phyloP scores from a whole-genome alignment of 2,329 filamentous ascomycete species.

The Sporothrix variecibatus region DNA sequence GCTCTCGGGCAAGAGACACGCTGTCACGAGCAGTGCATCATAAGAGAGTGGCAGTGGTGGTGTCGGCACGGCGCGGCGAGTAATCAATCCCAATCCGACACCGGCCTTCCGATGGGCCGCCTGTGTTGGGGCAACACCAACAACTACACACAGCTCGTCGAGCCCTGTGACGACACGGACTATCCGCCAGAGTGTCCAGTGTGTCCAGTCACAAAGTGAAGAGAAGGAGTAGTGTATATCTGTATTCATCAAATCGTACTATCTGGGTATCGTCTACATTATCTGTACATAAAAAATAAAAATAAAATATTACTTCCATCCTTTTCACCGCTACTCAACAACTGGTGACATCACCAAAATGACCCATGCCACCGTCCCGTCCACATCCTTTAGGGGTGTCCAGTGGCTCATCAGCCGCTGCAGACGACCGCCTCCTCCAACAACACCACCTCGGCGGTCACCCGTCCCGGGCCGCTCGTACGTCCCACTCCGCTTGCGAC shows the following conservation, averaged over 20 bases:
- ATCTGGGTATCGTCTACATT: conserved; percentile 4
- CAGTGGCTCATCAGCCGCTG: conserved; percentile 38
- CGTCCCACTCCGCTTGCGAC: conserved; percentile 17
- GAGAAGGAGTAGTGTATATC: background rate
- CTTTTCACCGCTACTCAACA: background rate
- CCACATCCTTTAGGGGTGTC: conserved; percentile 40
- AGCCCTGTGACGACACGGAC: conserved; percentile 20
- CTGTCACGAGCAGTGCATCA: conserved; percentile 11
- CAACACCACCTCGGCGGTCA: background rate
- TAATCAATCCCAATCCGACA: too few relatives aligned
- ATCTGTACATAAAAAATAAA: background rate
- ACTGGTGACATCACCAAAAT: conserved; percentile 38
- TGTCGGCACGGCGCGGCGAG: background rate
- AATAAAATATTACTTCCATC: background rate
- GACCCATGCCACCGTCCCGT: conserved; percentile 39
- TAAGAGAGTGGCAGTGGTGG: conserved; percentile 21
- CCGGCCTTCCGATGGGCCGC: conserved; percentile 1
- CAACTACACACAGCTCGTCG: conserved; percentile 11
- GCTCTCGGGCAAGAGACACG: background rate
- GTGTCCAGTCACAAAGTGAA: background rate
- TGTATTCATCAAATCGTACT: background rate
- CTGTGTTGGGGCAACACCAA: conserved; percentile 13
- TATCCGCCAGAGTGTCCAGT: background rate
- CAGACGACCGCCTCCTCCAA: background rate
- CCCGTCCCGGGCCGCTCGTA: conserved; percentile 18